Evolutionary conservation across 2,329 filamentous ascomycete genomes (phyloP).

Genomic region (Claviceps spartinae): DNA sequence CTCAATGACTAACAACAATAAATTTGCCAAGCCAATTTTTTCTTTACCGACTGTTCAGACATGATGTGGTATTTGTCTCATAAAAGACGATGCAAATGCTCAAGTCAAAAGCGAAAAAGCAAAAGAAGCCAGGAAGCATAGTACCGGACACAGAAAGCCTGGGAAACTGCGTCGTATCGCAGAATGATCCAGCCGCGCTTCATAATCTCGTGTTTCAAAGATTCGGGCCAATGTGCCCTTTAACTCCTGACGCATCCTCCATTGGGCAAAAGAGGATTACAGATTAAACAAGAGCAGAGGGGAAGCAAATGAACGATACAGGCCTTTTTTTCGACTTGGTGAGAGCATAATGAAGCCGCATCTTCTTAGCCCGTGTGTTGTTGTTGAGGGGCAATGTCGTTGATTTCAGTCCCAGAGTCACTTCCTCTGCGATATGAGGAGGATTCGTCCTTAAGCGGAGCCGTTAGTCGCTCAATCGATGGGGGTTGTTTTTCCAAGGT

Average conservation of each 20-base stretch:
- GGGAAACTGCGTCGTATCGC: not conserved
- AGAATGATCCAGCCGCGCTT: not conserved
- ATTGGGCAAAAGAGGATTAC: not conserved
- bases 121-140: not conserved
- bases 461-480: conserved; percentile 19
- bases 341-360: not conserved
- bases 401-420: conserved; percentile 25
- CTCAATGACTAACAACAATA: not conserved
- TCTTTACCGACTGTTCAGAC: conserved; percentile 5
- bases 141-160: no score
- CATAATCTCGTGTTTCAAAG: conserved; percentile 1
- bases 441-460: conserved; percentile 16
- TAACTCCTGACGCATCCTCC: not conserved
- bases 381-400: conserved; percentile 13
- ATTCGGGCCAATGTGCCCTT: not conserved
- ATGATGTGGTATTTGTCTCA: not conserved
- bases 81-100: not conserved
- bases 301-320: not conserved
- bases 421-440: conserved; percentile 19
- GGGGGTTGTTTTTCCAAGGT: conserved; percentile 29
- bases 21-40: not conserved
- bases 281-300: not conserved
- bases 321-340: not conserved
- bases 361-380: conserved; percentile 6
- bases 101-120: not conserved